Base-by-base conservation (phyloP, 768 basidiomycete genomes). In the Terana coerulea region DNA sequence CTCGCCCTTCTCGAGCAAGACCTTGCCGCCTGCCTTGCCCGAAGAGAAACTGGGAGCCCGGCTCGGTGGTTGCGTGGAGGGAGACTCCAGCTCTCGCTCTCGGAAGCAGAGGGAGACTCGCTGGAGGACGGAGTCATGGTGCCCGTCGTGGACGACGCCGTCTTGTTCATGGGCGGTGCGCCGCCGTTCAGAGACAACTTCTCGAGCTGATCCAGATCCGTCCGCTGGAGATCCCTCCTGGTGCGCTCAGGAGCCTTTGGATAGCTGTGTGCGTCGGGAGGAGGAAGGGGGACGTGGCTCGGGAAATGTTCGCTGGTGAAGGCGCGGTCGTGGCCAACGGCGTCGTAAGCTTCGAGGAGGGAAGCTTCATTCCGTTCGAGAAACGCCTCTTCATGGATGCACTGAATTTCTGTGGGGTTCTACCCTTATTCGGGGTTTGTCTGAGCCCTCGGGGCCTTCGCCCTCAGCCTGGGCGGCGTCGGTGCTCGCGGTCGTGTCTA, bases 41-140 rank as follows among this genome's bases (percentile, higher is more conserved):
- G 72, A 65, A 17, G 72, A 64, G 9, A 73, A 65, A 39, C 77
- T 75, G 15, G 72, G 70, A 3, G 74, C 72, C 34, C 77, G 74
- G 46, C 80, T 86, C 3, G 82, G 76, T 0, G 83, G 76, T 34
- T 78, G 72, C 12, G 79, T 84, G 2, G 84, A 80, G 2, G 85
- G 15, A 75, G 72, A 56, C 82, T 85, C 62, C 72, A 79, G 67
- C 71, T 78, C 54, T 79, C 83, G 59, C 77, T 78, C 28, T 84
- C 84, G 21, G 78, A 78, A 1, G 69, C 68, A 3, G 78, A 79
- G 1, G 82, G 81, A 2, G 76, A 75, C 57, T 74, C 72, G 63
- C 63, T 68, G 49, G 58, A 49, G 41, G 69, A 61, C 36, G 72
- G 67, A 14, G 69, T 71, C 47, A 71, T 72, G 33, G 74, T 71